Conservation (phyloP, 495 filamentous ascomycete species). For the Talaromyces proteolyticus region DNA sequence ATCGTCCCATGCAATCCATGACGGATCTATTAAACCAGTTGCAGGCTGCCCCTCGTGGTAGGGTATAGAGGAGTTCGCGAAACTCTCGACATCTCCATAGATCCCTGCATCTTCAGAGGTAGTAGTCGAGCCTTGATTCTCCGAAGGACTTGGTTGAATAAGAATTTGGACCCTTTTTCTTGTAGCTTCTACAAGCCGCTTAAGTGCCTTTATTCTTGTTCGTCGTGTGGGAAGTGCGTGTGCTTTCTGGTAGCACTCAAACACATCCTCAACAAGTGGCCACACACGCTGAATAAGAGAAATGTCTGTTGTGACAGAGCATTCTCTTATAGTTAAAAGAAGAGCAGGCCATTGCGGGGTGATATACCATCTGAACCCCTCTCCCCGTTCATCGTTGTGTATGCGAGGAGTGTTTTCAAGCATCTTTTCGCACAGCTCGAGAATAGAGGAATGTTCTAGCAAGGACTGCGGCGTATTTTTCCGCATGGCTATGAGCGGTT, state of each 20-base stretch:
- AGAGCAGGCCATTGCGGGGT: background rate
- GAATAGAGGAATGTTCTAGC: background rate
- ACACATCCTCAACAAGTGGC: constrained; percentile 1
- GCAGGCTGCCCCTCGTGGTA: too few species aligned
- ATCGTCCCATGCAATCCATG: background rate
- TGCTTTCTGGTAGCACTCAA: background rate
- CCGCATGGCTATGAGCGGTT: background rate
- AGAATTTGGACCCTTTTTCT: background rate
- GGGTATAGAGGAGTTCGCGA: too few species aligned
- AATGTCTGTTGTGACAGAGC: background rate
- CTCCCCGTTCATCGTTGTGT: constrained; percentile 2
- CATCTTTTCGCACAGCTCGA: background rate
- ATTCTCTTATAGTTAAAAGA: background rate
- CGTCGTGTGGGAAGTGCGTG: background rate
- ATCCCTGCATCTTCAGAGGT: background rate
- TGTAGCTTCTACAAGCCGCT: background rate
- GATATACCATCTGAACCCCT: constrained; percentile 6
- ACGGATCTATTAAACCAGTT: too few species aligned
- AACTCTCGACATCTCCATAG: background rate
- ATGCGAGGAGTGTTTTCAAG: constrained; percentile 1
- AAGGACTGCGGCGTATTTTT: background rate
- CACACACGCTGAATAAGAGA: background rate
- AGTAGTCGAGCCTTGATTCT: background rate
- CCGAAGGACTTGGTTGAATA: background rate
- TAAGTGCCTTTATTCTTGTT: background rate